phyloP scores from a whole-genome alignment of 1,139 yeast genomes.

The Kodamaea plutei region DNA sequence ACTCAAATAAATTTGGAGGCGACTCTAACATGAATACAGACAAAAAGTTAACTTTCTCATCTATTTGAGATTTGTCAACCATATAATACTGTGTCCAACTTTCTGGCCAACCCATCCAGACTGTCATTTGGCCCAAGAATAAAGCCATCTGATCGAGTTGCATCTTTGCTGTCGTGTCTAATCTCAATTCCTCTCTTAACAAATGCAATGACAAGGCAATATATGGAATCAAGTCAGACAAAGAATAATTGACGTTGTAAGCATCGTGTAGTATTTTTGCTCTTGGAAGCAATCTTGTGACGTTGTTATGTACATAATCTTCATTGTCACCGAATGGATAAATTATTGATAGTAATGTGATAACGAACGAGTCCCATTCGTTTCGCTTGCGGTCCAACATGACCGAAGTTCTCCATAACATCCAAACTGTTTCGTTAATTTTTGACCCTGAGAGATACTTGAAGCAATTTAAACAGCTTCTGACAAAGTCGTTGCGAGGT shows the following conservation, averaged over 20 bases:
- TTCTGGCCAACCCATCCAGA: constrained; percentile 75
- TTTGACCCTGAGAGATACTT: constrained; percentile 55
- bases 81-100: constrained; percentile 61
- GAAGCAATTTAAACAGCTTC: constrained; percentile 45
- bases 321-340: constrained; percentile 35
- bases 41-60: constrained; percentile 27
- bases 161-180: constrained; percentile 46
- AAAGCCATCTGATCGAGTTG: constrained; percentile 42
- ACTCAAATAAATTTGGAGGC: constrained; percentile 57
- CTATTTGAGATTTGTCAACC: constrained; percentile 22
- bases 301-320: constrained; percentile 22
- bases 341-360: constrained; percentile 46
- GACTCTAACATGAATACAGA: constrained; percentile 40
- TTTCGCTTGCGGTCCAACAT: constrained; percentile 36
- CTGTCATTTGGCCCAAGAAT: constrained; percentile 57
- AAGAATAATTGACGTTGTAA: constrained; percentile 30
- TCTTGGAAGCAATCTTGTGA: constrained; percentile 37
- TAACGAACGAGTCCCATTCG: constrained; percentile 64
- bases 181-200: constrained; percentile 66
- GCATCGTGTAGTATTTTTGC: constrained; percentile 31
- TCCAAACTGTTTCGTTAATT: constrained; percentile 54
- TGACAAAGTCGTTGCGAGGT: constrained; percentile 45
- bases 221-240: constrained; percentile 53
- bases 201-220: constrained; percentile 70
- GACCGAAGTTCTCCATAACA: constrained; percentile 61